Percentiles rank a stretch among this genome's conserved stretches.
These are phyloP conservation scores for Delphinella strobiligena DNA, from an alignment of 2,329 filamentous ascomycete species.

Conservation along the genomic window DNA sequence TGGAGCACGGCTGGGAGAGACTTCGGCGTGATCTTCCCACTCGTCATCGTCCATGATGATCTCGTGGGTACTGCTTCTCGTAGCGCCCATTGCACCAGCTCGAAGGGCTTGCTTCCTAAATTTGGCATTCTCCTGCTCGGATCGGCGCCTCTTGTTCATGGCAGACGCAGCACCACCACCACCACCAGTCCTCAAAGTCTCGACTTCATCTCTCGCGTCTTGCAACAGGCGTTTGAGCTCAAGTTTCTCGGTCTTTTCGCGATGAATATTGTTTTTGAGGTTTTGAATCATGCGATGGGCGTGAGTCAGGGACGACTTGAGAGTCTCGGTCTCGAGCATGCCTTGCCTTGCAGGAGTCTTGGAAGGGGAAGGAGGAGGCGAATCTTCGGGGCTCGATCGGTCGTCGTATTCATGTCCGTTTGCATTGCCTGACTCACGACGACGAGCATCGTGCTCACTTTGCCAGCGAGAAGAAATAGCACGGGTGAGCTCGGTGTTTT, in stretches of 20 bases:
- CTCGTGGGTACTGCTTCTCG: constrained; percentile 64
- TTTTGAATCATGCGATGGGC: constrained; percentile 95
- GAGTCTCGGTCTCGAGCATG: constrained; percentile 85
- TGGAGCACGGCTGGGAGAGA: constrained; percentile 42
- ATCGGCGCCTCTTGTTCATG: constrained; percentile 48
- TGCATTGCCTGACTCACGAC: constrained; percentile 43
- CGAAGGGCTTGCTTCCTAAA: constrained; percentile 66
- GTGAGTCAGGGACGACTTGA: constrained; percentile 88
- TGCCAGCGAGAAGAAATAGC: constrained; percentile 62
- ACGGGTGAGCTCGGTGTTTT: constrained; percentile 83
- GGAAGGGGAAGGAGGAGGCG: constrained; percentile 77
- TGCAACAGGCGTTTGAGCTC: constrained; percentile 92
- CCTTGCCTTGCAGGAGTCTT: constrained; percentile 87
- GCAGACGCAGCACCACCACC: constrained; percentile 31
- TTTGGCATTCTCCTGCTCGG: constrained; percentile 44
- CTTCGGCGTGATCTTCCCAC: constrained; percentile 73
- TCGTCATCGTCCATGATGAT: constrained; percentile 69
- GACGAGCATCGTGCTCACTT: constrained; percentile 14
- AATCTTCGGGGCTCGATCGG: constrained; percentile 66
- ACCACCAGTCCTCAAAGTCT: constrained; percentile 46
- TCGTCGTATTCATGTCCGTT: constrained; percentile 46
- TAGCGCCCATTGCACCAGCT: constrained; percentile 61
- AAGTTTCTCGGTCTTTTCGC: constrained; percentile 96
- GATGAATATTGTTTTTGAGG: constrained; percentile 85
- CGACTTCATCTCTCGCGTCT: constrained; percentile 86